These are phyloP conservation scores for Alternaria atra DNA, from an alignment of 2,329 filamentous ascomycete species.

Conservation along the genomic window DNA sequence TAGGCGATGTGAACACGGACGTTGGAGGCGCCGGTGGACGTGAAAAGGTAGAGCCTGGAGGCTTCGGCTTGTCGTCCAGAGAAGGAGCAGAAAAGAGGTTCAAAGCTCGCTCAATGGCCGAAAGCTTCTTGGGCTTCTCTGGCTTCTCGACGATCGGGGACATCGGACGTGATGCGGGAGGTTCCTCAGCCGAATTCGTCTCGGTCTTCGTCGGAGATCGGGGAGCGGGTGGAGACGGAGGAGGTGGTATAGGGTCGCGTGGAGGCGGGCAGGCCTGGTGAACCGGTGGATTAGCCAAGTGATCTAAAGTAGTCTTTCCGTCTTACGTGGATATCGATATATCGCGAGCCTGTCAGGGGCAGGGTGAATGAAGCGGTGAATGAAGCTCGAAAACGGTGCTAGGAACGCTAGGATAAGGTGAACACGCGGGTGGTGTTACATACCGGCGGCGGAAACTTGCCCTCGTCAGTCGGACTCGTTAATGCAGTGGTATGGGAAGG, in stretches of 20 bases:
- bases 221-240: constrained; percentile 13
- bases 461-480: constrained; percentile 48
- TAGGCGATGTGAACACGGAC: constrained; percentile 35
- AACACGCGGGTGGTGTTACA: constrained; percentile 21
- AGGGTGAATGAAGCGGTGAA: constrained; percentile 10
- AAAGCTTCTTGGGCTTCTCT: constrained; percentile 22
- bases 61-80: constrained; percentile 1
- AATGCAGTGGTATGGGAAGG: constrained; percentile 47
- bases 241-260: constrained; percentile 15
- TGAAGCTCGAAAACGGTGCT: constrained; percentile 7
- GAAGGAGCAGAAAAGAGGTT: constrained; percentile 13
- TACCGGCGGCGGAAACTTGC: constrained; percentile 50
- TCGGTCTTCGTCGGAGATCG: constrained; percentile 22
- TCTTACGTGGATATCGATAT: constrained; percentile 10
- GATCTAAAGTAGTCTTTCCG: constrained; percentile 7
- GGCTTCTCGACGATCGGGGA: constrained; percentile 29
- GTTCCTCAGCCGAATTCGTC: constrained; percentile 25
- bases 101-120: constrained; percentile 30
- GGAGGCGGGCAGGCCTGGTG: constrained; percentile 17
- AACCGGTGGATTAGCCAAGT: constrained; percentile 23
- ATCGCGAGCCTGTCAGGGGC: constrained; percentile 9
- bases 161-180: constrained; percentile 19
- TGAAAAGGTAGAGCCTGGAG: constrained; percentile 31
- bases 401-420: constrained; percentile 15
- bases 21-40: constrained; percentile 42